A percentile compares a stretch with the other conserved stretches of the same genome.
Conservation (phyloP, 129 eudicot genomes). For the Tagetes patula region DNA sequence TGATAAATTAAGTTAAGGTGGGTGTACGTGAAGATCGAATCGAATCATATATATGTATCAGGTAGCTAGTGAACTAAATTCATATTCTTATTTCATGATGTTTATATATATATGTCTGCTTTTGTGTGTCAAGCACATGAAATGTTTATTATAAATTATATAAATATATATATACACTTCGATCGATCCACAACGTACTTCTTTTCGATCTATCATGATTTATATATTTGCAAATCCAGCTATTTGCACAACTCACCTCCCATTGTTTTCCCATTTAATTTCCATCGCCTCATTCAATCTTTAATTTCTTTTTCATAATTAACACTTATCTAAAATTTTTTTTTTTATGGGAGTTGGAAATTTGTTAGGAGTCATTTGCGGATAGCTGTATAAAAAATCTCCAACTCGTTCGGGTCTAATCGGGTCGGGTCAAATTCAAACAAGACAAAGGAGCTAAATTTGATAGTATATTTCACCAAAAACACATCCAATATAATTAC, state of each 20-base stretch:
- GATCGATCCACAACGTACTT: neutral
- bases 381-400: no score
- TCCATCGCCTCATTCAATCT: neutral
- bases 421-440: no score
- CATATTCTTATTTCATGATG: neutral
- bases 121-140: conserved; percentile 25
- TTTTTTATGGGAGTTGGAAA: no score
- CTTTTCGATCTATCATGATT: neutral
- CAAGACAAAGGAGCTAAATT: no score
- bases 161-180: no score
- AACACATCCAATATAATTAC: no score
- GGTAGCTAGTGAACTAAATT: conserved; percentile 7
- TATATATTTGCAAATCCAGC: conserved; percentile 18
- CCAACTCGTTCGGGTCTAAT: no score
- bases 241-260: conserved; percentile 25
- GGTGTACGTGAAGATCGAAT: neutral
- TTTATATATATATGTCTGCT: conserved; percentile 1
- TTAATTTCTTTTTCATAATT: neutral
- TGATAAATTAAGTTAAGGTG: neutral
- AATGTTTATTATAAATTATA: neutral
- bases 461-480: no score
- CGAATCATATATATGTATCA: neutral
- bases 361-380: no score
- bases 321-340: no score
- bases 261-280: neutral